Evolutionary conservation across 306 rosid genomes (phyloP), one percentile per base, ranked within the genome.

Genomic region (Cicer arietinum): DNA sequence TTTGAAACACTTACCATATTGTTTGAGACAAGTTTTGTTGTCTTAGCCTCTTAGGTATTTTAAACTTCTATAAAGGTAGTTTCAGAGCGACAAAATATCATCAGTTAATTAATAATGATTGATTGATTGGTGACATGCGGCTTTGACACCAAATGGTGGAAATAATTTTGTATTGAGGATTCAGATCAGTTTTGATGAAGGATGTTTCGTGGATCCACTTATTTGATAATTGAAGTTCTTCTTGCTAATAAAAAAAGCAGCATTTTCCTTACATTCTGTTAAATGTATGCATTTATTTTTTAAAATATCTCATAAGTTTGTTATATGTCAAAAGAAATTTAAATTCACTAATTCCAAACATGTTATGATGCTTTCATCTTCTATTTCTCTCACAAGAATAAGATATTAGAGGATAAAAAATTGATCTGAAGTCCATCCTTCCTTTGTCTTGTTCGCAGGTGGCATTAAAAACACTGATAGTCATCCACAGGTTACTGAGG

Each of bases 401-500:
- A 69, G 10, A 11, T 64, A 65, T 64, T 22, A 4, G 45, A 30
- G 68, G 69, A 45, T 45, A 18, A 39, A 39, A 18, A 10, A 39
- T 18, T 22, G 58, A 5, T 73, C 62, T 48, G 59, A 58, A 17
- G 47, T 12, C 17, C 43, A 10, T 25, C 45, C 39, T 64, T 52
- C 62, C 43, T 65, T 64, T 71, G 17, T 74, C 71, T 42, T 79
- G 73, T 86, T 82, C 46, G 60, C 89, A 95, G 99, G 99, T 95
- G 61, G 99, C 99, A 25, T 79, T 95, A 58, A 95, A 95, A 89
- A 89, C 98, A 46, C 76, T 95, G 53, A 83, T 95, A 68, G 99
- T 90, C 67, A 85, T 95, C 79, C 99, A 95, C 80, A 88, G 99
- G 87, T 77, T 90, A 81, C 86, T 92, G 82, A 90, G 99, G 86